phyloP scores from a whole-genome alignment of 2,329 filamentous ascomycete genomes.

The Aspergillus flavus region DNA sequence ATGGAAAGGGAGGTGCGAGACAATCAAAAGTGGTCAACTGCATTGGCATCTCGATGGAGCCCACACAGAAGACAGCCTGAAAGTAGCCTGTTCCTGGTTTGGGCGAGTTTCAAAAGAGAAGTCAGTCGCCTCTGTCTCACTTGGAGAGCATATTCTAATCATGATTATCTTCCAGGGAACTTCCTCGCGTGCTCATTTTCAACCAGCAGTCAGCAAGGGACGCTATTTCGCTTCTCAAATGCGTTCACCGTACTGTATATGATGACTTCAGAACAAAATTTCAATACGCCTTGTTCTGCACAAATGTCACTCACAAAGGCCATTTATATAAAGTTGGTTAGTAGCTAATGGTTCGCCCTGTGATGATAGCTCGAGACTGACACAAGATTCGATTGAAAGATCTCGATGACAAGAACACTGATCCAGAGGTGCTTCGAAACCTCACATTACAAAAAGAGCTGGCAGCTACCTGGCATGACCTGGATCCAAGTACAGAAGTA shows the following conservation, averaged over 20 bases:
- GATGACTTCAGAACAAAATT: slow-evolving; percentile 12
- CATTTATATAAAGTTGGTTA: not conserved
- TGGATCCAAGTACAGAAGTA: slow-evolving; percentile 8
- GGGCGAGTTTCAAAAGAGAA: slow-evolving; percentile 18
- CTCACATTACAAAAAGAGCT: not conserved
- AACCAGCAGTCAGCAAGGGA: slow-evolving; percentile 36
- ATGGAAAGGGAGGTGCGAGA: slow-evolving; percentile 40
- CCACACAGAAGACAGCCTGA: slow-evolving; percentile 47
- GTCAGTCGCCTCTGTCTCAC: slow-evolving; percentile 1
- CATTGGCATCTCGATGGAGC: slow-evolving; percentile 48
- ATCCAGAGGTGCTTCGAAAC: not conserved
- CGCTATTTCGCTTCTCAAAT: slow-evolving; percentile 23
- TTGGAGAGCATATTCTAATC: not conserved
- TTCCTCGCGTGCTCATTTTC: slow-evolving; percentile 33
- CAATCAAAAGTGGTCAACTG: slow-evolving; percentile 23
- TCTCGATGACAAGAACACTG: not conserved
- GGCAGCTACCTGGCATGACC: not conserved
- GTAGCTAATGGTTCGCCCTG: not conserved
- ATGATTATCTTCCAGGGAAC: slow-evolving; percentile 9
- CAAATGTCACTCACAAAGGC: not conserved
- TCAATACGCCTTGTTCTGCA: not conserved
- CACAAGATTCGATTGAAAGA: not conserved
- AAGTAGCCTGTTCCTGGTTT: slow-evolving; percentile 43
- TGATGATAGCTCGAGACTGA: not conserved
- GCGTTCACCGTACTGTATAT: slow-evolving; percentile 23